Percentiles rank a stretch among this genome's conserved stretches.
These are phyloP conservation scores for Bryoglossum gracile DNA, from an alignment of 495 filamentous ascomycete species.

Conservation along the genomic window DNA sequence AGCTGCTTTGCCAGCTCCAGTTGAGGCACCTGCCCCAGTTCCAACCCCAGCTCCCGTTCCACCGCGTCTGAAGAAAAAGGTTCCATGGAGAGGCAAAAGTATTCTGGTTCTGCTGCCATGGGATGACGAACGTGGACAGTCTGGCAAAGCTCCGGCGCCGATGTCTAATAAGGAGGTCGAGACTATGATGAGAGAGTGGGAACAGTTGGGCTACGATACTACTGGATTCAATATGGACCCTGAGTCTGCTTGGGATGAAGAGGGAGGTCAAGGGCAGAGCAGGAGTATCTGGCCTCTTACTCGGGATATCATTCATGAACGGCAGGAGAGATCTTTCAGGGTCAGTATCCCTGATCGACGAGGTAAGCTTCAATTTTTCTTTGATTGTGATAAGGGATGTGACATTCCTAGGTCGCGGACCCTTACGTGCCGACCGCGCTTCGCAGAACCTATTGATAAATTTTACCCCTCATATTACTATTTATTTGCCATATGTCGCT, in stretches of 20 bases:
- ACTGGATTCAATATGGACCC: constrained; percentile 61
- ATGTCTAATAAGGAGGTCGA: constrained; percentile 55
- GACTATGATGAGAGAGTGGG: constrained; percentile 61
- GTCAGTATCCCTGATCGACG: constrained; percentile 70
- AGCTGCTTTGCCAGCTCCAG: constrained; percentile 7
- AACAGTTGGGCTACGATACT: constrained; percentile 66
- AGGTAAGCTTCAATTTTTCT: constrained; percentile 18
- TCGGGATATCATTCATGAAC: constrained; percentile 48
- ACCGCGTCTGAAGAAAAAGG: constrained; percentile 44
- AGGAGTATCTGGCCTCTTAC: constrained; percentile 65
- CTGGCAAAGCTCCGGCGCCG: constrained; percentile 49
- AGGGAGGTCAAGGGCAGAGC: constrained; percentile 50
- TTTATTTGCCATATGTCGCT: constrained; percentile 1
- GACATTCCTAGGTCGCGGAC: constrained; percentile 1
- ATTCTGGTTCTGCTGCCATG: constrained; percentile 64
- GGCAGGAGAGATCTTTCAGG: constrained; percentile 41
- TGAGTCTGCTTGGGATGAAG: constrained; percentile 17
- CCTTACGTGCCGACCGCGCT: too few relatives aligned
- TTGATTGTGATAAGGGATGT: background rate
- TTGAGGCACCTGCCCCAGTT: background rate
- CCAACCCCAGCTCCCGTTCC: constrained; percentile 26
- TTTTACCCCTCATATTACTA: background rate
- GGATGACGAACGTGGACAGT: constrained; percentile 56
- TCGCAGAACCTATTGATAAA: too few relatives aligned
- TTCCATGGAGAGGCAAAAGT: constrained; percentile 66